A percentile compares a stretch with the other conserved stretches of the same genome.
Conservation (phyloP, 2,329 filamentous ascomycete species). For the Xylariales sp. region DNA sequence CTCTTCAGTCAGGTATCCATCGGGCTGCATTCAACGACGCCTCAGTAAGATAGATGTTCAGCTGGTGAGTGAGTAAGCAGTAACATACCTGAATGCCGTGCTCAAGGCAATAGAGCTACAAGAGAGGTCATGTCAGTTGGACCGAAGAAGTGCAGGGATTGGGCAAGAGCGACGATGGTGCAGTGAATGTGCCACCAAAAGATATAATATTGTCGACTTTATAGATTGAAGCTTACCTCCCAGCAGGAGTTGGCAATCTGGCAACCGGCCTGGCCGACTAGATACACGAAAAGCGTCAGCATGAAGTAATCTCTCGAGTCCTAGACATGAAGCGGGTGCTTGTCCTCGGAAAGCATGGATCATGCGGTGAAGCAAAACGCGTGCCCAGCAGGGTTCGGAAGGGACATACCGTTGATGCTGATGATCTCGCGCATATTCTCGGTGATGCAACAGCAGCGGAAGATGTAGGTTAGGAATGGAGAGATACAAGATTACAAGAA, state of each 20-base stretch:
- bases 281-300: constrained; percentile 49
- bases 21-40: constrained; percentile 59
- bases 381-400: constrained; percentile 24
- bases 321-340: no score
- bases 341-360: no score
- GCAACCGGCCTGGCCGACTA: constrained; percentile 99
- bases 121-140: constrained; percentile 17
- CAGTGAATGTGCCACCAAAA: not conserved
- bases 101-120: constrained; percentile 98
- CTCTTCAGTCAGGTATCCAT: constrained; percentile 98
- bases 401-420: constrained; percentile 85
- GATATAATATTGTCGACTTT: not conserved
- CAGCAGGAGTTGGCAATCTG: constrained; percentile 99
- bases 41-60: constrained; percentile 24
- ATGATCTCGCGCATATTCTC: constrained; percentile 97
- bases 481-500: constrained; percentile 1
- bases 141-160: not conserved
- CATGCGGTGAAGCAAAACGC: constrained; percentile 42
- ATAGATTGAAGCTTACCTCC: constrained; percentile 70
- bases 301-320: no score
- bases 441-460: constrained; percentile 26
- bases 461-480: constrained; percentile 18
- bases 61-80: constrained; percentile 11
- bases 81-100: constrained; percentile 91
- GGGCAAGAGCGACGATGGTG: not conserved